Conservation (phyloP, 2,329 filamentous ascomycete species). For the Dothideomycetidae sp. region DNA sequence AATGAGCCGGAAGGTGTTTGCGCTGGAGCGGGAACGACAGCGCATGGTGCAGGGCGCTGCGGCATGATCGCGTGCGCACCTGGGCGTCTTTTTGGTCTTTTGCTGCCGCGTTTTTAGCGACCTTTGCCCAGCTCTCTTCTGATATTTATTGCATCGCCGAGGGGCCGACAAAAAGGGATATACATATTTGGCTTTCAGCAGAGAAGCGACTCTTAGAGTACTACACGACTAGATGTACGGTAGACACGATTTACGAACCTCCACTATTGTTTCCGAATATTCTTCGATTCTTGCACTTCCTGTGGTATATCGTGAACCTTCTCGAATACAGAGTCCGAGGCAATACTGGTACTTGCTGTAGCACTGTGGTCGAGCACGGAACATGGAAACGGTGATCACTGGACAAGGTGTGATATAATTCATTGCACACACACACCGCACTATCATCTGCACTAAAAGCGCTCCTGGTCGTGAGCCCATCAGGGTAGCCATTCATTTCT, state of each 20-base stretch:
- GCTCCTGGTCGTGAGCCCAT: no score
- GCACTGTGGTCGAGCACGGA: no score
- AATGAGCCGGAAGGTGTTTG: conserved; percentile 83
- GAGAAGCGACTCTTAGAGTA: not conserved
- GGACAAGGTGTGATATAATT: no score
- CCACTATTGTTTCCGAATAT: not conserved
- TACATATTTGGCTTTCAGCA: not conserved
- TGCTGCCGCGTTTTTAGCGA: not conserved
- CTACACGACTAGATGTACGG: not conserved
- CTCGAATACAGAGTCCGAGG: no score
- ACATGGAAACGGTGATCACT: no score
- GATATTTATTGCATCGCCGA: not conserved
- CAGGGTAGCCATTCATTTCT: no score
- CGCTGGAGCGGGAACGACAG: conserved; percentile 63
- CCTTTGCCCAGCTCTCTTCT: not conserved
- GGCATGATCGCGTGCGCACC: not conserved
- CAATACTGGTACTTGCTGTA: no score
- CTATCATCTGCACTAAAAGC: no score
- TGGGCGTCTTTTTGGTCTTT: not conserved
- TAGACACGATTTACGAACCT: not conserved
- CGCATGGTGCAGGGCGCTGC: conserved; percentile 9
- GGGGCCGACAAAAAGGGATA: not conserved
- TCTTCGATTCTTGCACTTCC: not conserved
- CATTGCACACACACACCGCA: not conserved
- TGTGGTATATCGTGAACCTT: not conserved